Percentiles rank a stretch among this genome's conserved stretches.
phyloP scores from a whole-genome alignment of 108 stramenopile species.

The Chaetoceros muelleri region DNA sequence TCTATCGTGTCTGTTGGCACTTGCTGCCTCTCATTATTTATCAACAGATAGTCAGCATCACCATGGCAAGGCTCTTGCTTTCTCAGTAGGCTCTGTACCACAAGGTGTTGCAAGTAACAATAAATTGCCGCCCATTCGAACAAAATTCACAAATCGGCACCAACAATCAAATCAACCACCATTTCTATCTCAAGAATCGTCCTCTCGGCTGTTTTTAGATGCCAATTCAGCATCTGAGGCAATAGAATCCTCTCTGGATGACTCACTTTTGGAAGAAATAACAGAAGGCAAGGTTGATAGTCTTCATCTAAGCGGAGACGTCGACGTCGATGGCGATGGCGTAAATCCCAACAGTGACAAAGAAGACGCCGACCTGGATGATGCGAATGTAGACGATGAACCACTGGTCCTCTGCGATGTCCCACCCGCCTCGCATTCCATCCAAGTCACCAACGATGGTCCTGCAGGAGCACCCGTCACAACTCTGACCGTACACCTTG shows the following conservation, averaged over 20 bases:
- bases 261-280: no score
- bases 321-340: conserved; percentile 3
- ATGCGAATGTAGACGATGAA: not conserved
- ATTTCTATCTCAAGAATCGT: no score
- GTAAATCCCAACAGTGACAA: conserved; percentile 1
- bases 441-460: conserved; percentile 30
- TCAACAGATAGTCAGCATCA: conserved; percentile 51
- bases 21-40: conserved; percentile 71
- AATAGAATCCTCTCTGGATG: no score
- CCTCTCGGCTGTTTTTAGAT: no score
- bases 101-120: no score
- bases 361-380: not conserved
- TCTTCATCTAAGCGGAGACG: conserved; percentile 9
- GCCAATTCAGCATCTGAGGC: no score
- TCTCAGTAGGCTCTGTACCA: no score
- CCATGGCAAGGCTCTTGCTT: conserved; percentile 19
- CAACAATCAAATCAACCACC: no score
- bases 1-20: conserved; percentile 64
- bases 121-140: no score
- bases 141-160: no score
- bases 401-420: conserved; percentile 18
- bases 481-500: conserved; percentile 46
- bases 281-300: no score
- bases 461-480: conserved; percentile 39
- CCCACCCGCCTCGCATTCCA: conserved; percentile 25